Conservation (phyloP, 1,139 yeast genomes). For the Nakaseomyces nivariensis region DNA sequence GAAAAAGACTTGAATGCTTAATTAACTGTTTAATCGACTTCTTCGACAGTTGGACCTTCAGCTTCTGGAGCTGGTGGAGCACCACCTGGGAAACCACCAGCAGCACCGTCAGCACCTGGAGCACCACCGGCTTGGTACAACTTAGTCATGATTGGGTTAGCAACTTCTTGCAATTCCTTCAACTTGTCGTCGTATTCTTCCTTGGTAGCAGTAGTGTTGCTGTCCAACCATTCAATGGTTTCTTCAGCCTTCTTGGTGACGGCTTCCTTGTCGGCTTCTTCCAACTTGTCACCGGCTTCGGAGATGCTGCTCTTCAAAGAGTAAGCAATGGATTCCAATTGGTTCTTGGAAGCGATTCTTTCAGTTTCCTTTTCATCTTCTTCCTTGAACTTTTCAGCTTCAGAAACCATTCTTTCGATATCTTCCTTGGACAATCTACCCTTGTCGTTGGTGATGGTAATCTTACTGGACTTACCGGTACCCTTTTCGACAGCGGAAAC, state of each 20-base stretch:
- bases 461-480: constrained; percentile 71
- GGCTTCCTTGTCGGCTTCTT: constrained; percentile 66
- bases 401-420: constrained; percentile 89
- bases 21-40: constrained; percentile 55
- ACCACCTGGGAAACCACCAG: constrained; percentile 60
- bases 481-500: constrained; percentile 92
- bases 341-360: constrained; percentile 77
- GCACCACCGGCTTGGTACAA: constrained; percentile 74
- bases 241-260: constrained; percentile 79
- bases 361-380: constrained; percentile 77
- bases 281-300: constrained; percentile 77
- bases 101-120: constrained; percentile 49
- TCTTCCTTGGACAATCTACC: constrained; percentile 94
- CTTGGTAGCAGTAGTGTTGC: constrained; percentile 75
- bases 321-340: constrained; percentile 85
- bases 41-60: constrained; percentile 91
- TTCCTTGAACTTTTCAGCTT: constrained; percentile 77
- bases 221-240: constrained; percentile 80
- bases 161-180: constrained; percentile 87
- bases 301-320: constrained; percentile 74
- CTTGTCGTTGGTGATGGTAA: constrained; percentile 85
- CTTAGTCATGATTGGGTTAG: constrained; percentile 90
- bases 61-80: constrained; percentile 61
- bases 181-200: constrained; percentile 84
- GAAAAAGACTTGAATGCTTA: neutral